Evolutionary conservation across 208 protist genomes (phyloP), one percentile per base, ranked within the genome.

Genomic region (Crithidia brevicula): DNA sequence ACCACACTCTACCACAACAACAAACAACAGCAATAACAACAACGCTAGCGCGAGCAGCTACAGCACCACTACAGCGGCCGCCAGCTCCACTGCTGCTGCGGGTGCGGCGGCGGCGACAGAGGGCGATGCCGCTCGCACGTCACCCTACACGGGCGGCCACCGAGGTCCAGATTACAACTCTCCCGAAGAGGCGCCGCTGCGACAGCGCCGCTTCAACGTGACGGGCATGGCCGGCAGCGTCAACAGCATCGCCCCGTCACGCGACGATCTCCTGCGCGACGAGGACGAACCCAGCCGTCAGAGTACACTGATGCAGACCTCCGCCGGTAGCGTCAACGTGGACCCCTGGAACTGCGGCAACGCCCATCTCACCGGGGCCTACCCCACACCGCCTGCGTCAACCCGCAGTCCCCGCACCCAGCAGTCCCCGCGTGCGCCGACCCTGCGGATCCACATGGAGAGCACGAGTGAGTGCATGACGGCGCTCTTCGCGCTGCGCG

Each of bases 401-500:
- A 25, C 27, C 56, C 34, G 6, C 33, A 47, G n/a, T n/a, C n/a
- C n/a, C n/a, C n/a, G n/a, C n/a, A n/a, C n/a, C n/a, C 54, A 46
- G 42, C 27, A 31, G 42, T 11, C 40, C 31, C 25, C 20, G 18
- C 20, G 13, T 15, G n/a, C 45, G 5, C 52, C 51, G 36, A 42
- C 52, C 0, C 56, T 65, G 31, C 67, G 70, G 15, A 72, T 91
- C 10, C 50, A 57, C 33, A 67, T 88, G 34, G 74, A 80, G 47
- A 92, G 86, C 66, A 61, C 61, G 16, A 87, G 80, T 42, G 82
- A 92, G 57, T 74, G 73, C 43, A 59, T 85, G 54, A 86, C 79
- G 38, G 86, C 86, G 16, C 72, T 88, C 27, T 80, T 81, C 31
- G 82, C 86, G 36, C 64, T 92, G 25, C 78, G 70, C 22, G 72